These are phyloP conservation scores for Neoscytalidium dimidiatum DNA, from an alignment of 2,329 filamentous ascomycete genomes.

Conservation along the genomic window DNA sequence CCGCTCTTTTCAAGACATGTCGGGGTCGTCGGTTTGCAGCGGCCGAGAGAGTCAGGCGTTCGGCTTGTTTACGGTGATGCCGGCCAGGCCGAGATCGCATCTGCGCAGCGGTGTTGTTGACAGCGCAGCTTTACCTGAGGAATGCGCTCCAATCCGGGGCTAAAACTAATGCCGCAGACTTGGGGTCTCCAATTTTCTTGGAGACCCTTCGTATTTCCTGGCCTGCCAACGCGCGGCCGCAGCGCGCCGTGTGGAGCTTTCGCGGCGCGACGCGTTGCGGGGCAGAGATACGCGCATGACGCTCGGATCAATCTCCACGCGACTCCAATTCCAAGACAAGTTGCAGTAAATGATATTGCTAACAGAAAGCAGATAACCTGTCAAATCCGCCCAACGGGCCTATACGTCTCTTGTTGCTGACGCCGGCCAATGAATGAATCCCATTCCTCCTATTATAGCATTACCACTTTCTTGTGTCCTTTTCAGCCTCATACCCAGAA, in stretches of 20 bases:
- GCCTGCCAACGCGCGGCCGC: neutral
- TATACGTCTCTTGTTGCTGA: neutral
- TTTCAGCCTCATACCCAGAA: neutral
- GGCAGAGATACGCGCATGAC: neutral
- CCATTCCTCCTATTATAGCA: neutral
- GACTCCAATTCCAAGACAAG: neutral
- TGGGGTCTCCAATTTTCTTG: constrained; percentile 1
- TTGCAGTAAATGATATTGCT: neutral
- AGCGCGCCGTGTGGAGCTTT: neutral
- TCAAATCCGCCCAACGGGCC: neutral
- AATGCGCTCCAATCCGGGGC: neutral
- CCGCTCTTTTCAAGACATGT: constrained; percentile 10
- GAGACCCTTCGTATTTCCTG: neutral
- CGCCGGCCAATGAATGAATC: neutral
- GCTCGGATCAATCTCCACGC: neutral
- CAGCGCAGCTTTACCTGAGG: constrained; percentile 7
- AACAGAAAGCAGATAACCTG: neutral
- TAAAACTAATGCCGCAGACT: neutral
- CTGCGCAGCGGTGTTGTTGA: constrained; percentile 1
- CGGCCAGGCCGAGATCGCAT: constrained; percentile 7
- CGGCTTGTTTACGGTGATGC: neutral
- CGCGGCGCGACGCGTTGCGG: constrained; percentile 5
- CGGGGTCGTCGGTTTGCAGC: neutral
- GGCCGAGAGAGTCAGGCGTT: neutral
- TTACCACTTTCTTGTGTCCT: neutral